Evolutionary conservation across 331 rosid genomes (phyloP), one percentile per base, ranked within the genome.

Genomic region (Arachis monticola): DNA sequence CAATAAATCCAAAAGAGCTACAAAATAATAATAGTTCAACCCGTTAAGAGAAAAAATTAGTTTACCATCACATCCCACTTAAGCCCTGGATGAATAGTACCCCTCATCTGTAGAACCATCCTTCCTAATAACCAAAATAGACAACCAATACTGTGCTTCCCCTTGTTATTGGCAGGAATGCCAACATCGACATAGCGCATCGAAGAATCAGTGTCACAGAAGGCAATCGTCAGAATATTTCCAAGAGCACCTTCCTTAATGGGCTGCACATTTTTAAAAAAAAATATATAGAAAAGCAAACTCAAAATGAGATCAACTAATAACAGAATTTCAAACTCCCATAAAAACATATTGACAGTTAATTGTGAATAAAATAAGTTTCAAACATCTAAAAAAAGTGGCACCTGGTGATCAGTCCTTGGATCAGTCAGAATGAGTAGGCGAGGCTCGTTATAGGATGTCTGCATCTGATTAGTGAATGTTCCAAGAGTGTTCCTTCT

Each of bases 181-280:
- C 97, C 97, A 62, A 92, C 77, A 40, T 92, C 97, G 72, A 93
- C 98, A 76, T 88, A 88, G 7, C 87, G 63, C 98, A 93, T 93
- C 4, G 97, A 97, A 0, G 98, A 93, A 82, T 93, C 98, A 12
- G 98, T 91, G 59, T 93, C 98, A 5, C 98, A 93, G 55, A 93
- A 93, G 6, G 98, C 98, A 63, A 93, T 91, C 2, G 96, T 89
- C 0, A 97, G 98, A 10, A 93, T 93, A 60, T 93, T 93, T 32
- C 98, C 98, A 17, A 93, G 93, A n/a, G 98, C 96, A 73, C 85
- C 98, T 80, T 93, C 98, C 84, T 82, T 88, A 8, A 93, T 93
- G 7, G 97, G 98, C 98, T 93, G 91, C 74, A 81, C 74, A 31
- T 10, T 96, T 1, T 96, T 90, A 57, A 52, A 22, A 52, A 52